These are phyloP conservation scores for Saussurea involucrata DNA, from an alignment of 129 eudicot genomes.

Conservation along the genomic window DNA sequence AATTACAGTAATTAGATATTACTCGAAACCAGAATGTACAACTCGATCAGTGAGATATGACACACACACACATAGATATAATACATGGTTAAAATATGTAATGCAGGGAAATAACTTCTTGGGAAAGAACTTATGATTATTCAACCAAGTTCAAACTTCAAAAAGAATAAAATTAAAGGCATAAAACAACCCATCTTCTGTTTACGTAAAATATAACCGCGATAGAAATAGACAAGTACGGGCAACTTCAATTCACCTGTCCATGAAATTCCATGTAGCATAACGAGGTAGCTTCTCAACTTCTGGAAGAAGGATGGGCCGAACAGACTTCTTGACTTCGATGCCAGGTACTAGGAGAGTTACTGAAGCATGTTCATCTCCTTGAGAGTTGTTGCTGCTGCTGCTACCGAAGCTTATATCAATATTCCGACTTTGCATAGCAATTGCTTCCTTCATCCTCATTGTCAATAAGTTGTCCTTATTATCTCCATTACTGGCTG, in stretches of 20 bases:
- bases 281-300: slow-evolving; percentile 49
- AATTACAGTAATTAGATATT: too few relatives aligned
- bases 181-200: too few relatives aligned
- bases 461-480: slow-evolving; percentile 35
- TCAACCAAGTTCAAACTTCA: background rate
- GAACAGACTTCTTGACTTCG: slow-evolving; percentile 46
- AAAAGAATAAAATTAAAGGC: background rate
- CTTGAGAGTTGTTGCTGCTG: slow-evolving; percentile 51
- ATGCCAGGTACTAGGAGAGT: slow-evolving; percentile 51
- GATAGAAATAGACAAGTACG: background rate
- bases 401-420: slow-evolving; percentile 17
- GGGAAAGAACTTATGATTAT: too few relatives aligned
- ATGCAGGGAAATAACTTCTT: background rate
- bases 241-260: slow-evolving; percentile 42
- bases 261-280: slow-evolving; percentile 58
- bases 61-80: too few relatives aligned
- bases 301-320: slow-evolving; percentile 53
- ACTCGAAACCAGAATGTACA: too few relatives aligned
- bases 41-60: too few relatives aligned
- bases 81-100: background rate
- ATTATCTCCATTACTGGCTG: slow-evolving; percentile 22
- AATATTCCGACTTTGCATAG: slow-evolving; percentile 45
- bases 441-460: slow-evolving; percentile 55
- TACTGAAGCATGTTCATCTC: slow-evolving; percentile 49
- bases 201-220: background rate